Conservation (phyloP, 2,329 filamentous ascomycete genomes). For the Colletotrichum costaricense region DNA sequence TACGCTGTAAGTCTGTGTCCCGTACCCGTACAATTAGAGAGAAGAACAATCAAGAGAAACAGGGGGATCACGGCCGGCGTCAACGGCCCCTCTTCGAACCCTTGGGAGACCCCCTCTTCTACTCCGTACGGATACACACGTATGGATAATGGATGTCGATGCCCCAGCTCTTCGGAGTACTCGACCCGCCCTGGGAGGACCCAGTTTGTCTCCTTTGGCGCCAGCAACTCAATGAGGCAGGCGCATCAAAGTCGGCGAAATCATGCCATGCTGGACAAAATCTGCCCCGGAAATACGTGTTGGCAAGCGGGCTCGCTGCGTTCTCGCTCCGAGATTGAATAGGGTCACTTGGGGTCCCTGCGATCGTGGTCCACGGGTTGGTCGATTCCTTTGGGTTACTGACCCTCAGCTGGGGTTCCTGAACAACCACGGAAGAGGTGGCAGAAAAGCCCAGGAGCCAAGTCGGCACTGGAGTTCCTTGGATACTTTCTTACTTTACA, state of each 20-base stretch:
- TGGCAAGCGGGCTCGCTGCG: constrained; percentile 16
- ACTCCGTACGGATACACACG: neutral
- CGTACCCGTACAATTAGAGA: neutral
- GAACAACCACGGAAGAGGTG: neutral
- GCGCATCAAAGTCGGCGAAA: neutral
- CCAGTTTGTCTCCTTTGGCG: constrained; percentile 12
- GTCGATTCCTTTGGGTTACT: too few species aligned
- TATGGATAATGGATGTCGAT: neutral
- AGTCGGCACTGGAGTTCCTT: constrained; percentile 20
- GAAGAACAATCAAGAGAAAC: constrained; percentile 2
- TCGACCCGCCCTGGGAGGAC: constrained; percentile 15
- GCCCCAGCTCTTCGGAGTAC: constrained; percentile 10
- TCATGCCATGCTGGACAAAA: constrained; percentile 12
- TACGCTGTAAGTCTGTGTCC: neutral
- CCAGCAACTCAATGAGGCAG: constrained; percentile 19
- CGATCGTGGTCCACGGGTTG: neutral
- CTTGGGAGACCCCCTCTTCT: neutral
- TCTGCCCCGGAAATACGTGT: neutral
- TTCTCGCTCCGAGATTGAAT: neutral
- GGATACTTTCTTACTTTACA: neutral
- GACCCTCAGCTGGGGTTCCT: neutral
- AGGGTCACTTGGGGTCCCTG: neutral
- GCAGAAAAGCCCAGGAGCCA: constrained; percentile 19
- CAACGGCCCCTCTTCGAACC: constrained; percentile 18
- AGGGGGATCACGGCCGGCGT: constrained; percentile 2